Base-by-base conservation (phyloP, 1,284 basidiomycete genomes). In the Leccinum angustisporum region DNA sequence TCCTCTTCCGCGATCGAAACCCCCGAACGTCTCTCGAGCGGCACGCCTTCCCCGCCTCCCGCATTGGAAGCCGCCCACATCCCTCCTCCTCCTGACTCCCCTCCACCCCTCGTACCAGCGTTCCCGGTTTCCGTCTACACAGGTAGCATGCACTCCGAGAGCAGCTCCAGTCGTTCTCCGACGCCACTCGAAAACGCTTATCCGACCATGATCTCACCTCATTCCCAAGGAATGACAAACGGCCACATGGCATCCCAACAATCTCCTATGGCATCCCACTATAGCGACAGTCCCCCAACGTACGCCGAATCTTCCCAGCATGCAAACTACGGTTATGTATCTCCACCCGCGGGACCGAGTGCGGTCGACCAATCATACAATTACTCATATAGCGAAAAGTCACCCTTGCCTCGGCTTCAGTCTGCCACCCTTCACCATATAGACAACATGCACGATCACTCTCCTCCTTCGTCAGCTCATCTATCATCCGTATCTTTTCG, bases 271-370 rank as follows among this genome's bases (percentile, higher is more conserved):
- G 63, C 62, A 5, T 73, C 76, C 1, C 74, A 75, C 61, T 75
- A 67, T 43, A 62, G 59, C 48, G 72, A 75, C 59, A 77, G 70
- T 54, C 73, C 75, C 0, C 71, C 71, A 1, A 68, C 64, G 9
- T 85, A 84, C 64, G 78, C 81, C 36, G 81, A 84, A 56, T 78
- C 83, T 46, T 74, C 79, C 4, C 79, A 80, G 61, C 73, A 78
- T 14, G 67, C 75, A 2, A 76, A 65, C 43, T 82, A 78, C 61
- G 76, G 75, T 1, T 84, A 81, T 56, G 77, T 80, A 5, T 77
- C 79, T 8, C 63, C 73, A 2, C 40, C 73, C 5, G 63, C 74
- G 3, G 51, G 54, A 16, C 59, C 72, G 8, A 56, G 34, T 11
- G 61, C 71, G 1, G 63, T 75, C 13, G 73, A 74, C 13, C 72